Evolutionary conservation across 2,329 filamentous ascomycete genomes (phyloP), one percentile per base, ranked within the genome.

Genomic region (Aspergillus amoenus): DNA sequence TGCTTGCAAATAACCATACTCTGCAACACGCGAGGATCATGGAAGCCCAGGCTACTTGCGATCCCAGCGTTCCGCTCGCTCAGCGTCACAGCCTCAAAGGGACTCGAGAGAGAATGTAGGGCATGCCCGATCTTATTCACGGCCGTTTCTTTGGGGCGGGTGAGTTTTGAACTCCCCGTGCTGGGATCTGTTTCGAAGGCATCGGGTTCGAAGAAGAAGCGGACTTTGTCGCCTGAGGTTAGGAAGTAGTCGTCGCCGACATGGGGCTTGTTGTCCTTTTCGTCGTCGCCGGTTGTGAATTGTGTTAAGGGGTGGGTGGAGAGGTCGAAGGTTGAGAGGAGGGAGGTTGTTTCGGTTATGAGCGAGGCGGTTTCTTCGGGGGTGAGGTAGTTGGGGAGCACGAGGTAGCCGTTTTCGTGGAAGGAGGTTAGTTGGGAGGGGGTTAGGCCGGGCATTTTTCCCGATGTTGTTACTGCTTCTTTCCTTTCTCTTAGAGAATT

Each of bases 1-100:
- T 97, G 93, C 76, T 99, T 99, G 84, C 92, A 97, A 66, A 99
- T 97, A 27, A 97, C 83, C 94, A 99, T 99, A 73, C 89, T 94
- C 80, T 99, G 94, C 52, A 99, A 80, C 5, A 88, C 82, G 18
- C 88, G 81, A 2, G 93, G 90, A 72, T 96, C 90, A 4, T 64
- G 67, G 78, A 92, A 96, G 2, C 88, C 88, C 11, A 96, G 80
- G 8, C 82, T 82, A 44, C 79, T 78, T 1, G 92, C 91, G 13
- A 96, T 86, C 5, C 81, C 84, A 0, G 74, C 81, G 72, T 85
- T 88, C 57, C 72, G 74, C 30, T 52, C 66, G 52, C 58, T 73
- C 17, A 70, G 80, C 0, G 82, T 81, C 34, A 82, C 72, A 24
- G 70, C 62, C 32, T 84, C 83, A 70, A 93, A 93, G 0, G 88